Evolutionary conservation across 2,329 filamentous ascomycete genomes (phyloP).

Genomic region (Tolypocladium cylindrosporum): DNA sequence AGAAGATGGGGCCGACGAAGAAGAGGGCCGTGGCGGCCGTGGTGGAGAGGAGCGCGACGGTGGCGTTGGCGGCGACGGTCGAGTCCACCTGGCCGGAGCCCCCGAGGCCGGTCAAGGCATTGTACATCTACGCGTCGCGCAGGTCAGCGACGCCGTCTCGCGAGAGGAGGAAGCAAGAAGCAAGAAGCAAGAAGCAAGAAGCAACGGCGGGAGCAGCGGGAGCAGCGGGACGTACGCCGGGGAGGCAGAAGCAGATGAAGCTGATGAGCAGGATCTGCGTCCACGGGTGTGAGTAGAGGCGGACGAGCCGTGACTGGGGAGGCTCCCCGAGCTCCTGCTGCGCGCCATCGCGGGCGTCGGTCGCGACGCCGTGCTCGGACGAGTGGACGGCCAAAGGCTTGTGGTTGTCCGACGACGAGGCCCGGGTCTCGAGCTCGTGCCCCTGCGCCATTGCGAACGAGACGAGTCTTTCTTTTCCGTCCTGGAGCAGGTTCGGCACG

Average conservation of each 20-base stretch:
- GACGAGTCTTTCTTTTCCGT: background rate
- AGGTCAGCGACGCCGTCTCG: background rate
- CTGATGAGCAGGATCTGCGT: constrained; percentile 37
- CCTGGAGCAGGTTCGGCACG: background rate
- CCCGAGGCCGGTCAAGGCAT: constrained; percentile 33
- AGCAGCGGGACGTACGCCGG: constrained; percentile 23
- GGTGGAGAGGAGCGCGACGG: constrained; percentile 30
- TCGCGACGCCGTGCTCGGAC: background rate
- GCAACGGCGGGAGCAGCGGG: no score
- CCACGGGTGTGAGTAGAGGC: constrained; percentile 32
- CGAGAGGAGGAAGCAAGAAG: background rate
- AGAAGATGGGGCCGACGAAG: constrained; percentile 32
- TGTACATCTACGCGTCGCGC: constrained; percentile 30
- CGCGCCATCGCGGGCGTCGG: background rate
- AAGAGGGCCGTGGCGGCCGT: constrained; percentile 32
- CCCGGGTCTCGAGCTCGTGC: background rate
- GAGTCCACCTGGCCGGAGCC: constrained; percentile 34
- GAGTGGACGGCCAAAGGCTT: background rate
- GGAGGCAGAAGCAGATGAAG: constrained; percentile 38
- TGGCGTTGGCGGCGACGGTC: constrained; percentile 34
- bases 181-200: no score
- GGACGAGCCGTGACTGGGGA: constrained; percentile 9
- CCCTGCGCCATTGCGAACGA: background rate
- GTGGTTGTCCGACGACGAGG: background rate
- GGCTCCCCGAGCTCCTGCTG: background rate